These are phyloP conservation scores for Fusarium mundagurra DNA, from an alignment of 2,329 filamentous ascomycete species.

Conservation along the genomic window DNA sequence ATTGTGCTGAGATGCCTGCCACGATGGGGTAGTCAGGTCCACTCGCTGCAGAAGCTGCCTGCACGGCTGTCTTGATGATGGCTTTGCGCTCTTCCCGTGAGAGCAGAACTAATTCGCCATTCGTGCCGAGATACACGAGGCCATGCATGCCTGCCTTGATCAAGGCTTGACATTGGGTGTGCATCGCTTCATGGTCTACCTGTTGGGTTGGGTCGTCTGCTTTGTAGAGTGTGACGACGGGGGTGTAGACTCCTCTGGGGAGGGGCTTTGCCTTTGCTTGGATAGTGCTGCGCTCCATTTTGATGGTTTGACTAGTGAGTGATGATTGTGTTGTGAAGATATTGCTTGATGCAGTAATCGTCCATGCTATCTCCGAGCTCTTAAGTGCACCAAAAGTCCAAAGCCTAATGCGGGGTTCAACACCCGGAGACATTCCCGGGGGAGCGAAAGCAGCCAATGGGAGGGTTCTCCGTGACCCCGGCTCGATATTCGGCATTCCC, in stretches of 20 bases:
- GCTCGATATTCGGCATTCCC: background rate
- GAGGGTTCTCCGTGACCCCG: constrained; percentile 7
- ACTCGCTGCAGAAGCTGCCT: constrained; percentile 50
- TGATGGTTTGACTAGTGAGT: background rate
- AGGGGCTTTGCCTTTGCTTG: constrained; percentile 51
- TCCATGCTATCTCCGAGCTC: constrained; percentile 11
- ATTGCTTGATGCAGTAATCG: background rate
- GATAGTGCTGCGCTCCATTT: constrained; percentile 45
- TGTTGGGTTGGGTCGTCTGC: constrained; percentile 50
- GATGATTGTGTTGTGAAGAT: background rate
- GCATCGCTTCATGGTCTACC: constrained; percentile 56
- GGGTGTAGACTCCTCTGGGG: constrained; percentile 57
- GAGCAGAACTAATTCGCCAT: constrained; percentile 57
- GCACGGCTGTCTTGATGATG: constrained; percentile 52
- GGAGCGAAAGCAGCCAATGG: background rate
- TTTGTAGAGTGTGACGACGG: constrained; percentile 58
- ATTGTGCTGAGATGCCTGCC: constrained; percentile 56
- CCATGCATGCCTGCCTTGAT: constrained; percentile 56
- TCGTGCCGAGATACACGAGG: constrained; percentile 58
- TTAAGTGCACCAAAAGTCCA: constrained; percentile 5
- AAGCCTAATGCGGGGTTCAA: background rate
- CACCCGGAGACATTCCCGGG: background rate
- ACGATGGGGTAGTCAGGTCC: constrained; percentile 53
- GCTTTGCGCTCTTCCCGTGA: constrained; percentile 52
- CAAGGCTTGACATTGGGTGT: constrained; percentile 53